phyloP scores from a whole-genome alignment of 768 basidiomycete genomes.

The Collybiopsis luxurians region DNA sequence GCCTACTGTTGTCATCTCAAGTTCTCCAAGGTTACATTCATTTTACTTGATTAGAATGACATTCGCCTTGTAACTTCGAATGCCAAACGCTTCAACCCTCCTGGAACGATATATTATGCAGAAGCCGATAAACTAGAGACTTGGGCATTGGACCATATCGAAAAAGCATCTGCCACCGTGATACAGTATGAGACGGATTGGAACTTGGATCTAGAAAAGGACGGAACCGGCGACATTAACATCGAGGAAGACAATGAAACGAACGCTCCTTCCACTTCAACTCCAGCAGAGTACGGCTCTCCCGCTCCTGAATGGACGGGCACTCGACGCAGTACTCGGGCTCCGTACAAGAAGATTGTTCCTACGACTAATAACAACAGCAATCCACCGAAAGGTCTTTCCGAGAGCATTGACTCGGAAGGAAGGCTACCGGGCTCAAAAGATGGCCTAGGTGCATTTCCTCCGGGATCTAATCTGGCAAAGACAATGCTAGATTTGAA shows the following conservation, averaged over 20 bases:
- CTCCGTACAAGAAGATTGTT: constrained; percentile 49
- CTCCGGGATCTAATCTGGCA: constrained; percentile 69
- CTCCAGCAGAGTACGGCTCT: constrained; percentile 32
- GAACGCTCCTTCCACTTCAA: constrained; percentile 10
- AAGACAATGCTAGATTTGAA: constrained; percentile 70
- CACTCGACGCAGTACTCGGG: constrained; percentile 44
- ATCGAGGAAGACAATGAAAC: constrained; percentile 41
- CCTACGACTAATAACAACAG: constrained; percentile 16
- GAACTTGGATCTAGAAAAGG: constrained; percentile 78
- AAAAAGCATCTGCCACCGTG: constrained; percentile 66
- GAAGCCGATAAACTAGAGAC: constrained; percentile 72
- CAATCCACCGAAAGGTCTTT: constrained; percentile 33
- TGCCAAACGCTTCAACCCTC: constrained; percentile 75
- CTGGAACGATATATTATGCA: constrained; percentile 66
- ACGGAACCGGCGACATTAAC: constrained; percentile 29
- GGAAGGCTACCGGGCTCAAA: constrained; percentile 74
- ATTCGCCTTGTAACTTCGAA: constrained; percentile 71
- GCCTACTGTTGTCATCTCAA: constrained; percentile 4
- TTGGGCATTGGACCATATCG: constrained; percentile 74
- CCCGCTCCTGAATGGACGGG: constrained; percentile 21
- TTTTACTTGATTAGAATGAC: constrained; percentile 47
- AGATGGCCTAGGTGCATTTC: constrained; percentile 74
- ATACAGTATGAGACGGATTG: constrained; percentile 83
- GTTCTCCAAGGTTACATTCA: constrained; percentile 3
- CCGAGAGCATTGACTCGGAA: constrained; percentile 59